phyloP scores from a whole-genome alignment of 306 rosid genomes.

The Astragalus glycyphyllos region DNA sequence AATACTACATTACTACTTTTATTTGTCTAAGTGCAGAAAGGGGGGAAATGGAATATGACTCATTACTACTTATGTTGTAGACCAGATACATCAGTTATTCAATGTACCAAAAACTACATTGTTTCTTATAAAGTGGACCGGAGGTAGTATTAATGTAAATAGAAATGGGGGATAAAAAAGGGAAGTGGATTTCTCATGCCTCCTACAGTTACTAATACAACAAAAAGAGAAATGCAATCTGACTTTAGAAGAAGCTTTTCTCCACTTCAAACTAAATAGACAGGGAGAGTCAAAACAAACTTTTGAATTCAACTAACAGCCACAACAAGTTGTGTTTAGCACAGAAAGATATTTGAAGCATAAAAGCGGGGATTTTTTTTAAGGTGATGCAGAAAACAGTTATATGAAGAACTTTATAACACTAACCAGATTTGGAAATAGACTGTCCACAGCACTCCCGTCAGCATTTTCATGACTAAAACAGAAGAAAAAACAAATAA shows the following conservation, averaged over 20 bases:
- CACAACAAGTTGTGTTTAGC: neutral
- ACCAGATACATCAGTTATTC: too few relatives aligned
- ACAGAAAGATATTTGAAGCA: slow-evolving; percentile 30
- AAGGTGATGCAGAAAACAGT: slow-evolving; percentile 11
- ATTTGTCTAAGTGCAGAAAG: neutral
- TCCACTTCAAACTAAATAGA: neutral
- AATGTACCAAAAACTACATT: too few relatives aligned
- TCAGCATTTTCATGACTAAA: slow-evolving; percentile 64
- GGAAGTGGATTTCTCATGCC: neutral
- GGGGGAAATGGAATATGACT: neutral
- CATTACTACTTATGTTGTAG: too few relatives aligned
- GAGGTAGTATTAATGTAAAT: neutral
- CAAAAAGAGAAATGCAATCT: slow-evolving; percentile 1
- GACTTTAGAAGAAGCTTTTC: slow-evolving; percentile 16
- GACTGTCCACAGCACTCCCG: slow-evolving; percentile 50
- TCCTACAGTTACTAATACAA: neutral
- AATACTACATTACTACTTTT: neutral
- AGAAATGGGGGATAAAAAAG: slow-evolving; percentile 5
- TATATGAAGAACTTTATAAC: slow-evolving; percentile 8
- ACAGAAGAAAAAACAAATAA: slow-evolving; percentile 35
- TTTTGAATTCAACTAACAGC: neutral
- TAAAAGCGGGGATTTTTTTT: neutral
- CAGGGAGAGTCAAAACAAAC: neutral
- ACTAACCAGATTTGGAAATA: slow-evolving; percentile 64
- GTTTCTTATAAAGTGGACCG: too few relatives aligned